Evolutionary conservation across 441 rosid species (phyloP).

Genomic region (Erysimum cheiri): DNA sequence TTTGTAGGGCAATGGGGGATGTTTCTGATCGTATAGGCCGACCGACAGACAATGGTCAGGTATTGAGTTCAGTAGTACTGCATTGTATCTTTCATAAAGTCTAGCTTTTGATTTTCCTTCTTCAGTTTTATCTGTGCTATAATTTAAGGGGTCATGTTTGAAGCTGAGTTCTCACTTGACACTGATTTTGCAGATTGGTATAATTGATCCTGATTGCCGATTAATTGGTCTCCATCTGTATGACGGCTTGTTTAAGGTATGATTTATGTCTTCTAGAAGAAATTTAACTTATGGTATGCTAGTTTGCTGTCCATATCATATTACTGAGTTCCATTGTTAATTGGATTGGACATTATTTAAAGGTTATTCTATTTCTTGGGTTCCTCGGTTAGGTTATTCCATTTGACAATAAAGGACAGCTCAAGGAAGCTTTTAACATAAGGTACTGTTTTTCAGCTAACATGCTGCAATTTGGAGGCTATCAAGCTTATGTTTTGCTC

Average conservation of each 20-base stretch:
- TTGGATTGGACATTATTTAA: slow-evolving; percentile 3
- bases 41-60: slow-evolving; percentile 97
- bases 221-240: slow-evolving; percentile 94
- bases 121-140: neutral
- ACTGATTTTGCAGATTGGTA: slow-evolving; percentile 64
- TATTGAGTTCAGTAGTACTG: slow-evolving; percentile 43
- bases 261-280: slow-evolving; percentile 15
- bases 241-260: slow-evolving; percentile 96
- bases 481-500: neutral
- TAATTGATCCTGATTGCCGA: slow-evolving; percentile 96
- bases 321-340: neutral
- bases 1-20: slow-evolving; percentile 91
- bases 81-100: slow-evolving; percentile 9
- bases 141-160: slow-evolving; percentile 2
- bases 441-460: slow-evolving; percentile 54
- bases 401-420: slow-evolving; percentile 93
- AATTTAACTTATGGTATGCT: neutral
- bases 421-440: slow-evolving; percentile 96
- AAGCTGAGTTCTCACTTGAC: slow-evolving; percentile 10
- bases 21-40: slow-evolving; percentile 95
- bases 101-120: neutral
- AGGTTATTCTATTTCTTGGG: slow-evolving; percentile 28
- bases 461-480: slow-evolving; percentile 6
- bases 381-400: slow-evolving; percentile 78
- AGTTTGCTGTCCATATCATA: slow-evolving; percentile 12